Percentiles rank a stretch among this genome's conserved stretches.
Conservation (phyloP, 2,329 filamentous ascomycete species). For the Truncatella angustata region DNA sequence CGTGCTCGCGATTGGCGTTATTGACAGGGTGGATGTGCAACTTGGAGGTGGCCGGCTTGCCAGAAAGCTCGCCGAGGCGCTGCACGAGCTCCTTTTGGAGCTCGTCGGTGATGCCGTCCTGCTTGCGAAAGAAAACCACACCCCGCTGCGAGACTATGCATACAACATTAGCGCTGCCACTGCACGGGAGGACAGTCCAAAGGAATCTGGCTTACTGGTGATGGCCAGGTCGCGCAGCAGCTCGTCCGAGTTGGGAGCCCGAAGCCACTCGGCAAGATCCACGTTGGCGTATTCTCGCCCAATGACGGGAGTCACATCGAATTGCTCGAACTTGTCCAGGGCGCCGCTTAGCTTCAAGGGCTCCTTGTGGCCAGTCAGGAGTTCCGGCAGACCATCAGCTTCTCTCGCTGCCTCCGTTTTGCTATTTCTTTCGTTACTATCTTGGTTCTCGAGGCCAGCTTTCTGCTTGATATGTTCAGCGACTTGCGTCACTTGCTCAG, state of each 20-base stretch:
- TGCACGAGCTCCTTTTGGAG: slow-evolving; percentile 66
- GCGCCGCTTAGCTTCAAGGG: slow-evolving; percentile 49
- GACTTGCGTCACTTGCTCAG: slow-evolving; percentile 20
- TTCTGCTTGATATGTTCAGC: slow-evolving; percentile 24
- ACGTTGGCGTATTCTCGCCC: slow-evolving; percentile 60
- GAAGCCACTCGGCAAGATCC: slow-evolving; percentile 59
- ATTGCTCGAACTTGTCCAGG: slow-evolving; percentile 50
- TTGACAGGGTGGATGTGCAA: slow-evolving; percentile 61
- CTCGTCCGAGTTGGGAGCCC: slow-evolving; percentile 61
- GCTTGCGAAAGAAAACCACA: slow-evolving; percentile 68
- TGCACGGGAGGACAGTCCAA: background rate
- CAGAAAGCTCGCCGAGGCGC: slow-evolving; percentile 55
- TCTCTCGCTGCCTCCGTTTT: slow-evolving; percentile 3
- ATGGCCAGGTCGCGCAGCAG: slow-evolving; percentile 66
- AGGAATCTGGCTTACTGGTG: slow-evolving; percentile 46
- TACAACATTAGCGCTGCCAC: background rate
- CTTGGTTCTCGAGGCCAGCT: slow-evolving; percentile 6
- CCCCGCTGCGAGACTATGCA: slow-evolving; percentile 65
- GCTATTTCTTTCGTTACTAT: slow-evolving; percentile 14
- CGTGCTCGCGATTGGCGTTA: slow-evolving; percentile 51
- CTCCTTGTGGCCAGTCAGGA: slow-evolving; percentile 22
- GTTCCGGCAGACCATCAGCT: slow-evolving; percentile 15
- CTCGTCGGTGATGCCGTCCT: slow-evolving; percentile 59
- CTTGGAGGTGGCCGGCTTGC: slow-evolving; percentile 53
- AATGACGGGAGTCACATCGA: slow-evolving; percentile 61